Percentiles rank a stretch among this genome's conserved stretches.
Evolutionary conservation across 306 rosid genomes (phyloP).

Genomic region (Medicago ruthenica): DNA sequence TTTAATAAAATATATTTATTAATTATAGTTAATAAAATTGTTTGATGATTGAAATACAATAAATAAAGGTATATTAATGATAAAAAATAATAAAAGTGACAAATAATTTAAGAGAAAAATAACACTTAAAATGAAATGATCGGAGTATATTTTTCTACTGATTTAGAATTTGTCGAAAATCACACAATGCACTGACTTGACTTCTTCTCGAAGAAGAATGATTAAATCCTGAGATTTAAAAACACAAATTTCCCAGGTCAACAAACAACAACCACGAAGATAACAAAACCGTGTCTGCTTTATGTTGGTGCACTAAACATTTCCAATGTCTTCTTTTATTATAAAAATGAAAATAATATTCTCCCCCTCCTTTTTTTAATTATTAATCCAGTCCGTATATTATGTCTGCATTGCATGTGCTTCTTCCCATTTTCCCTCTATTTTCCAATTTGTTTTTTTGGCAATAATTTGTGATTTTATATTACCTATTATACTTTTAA

Average conservation of each 20-base stretch:
- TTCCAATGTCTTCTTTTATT: not conserved
- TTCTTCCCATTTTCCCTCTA: slow-evolving; percentile 20
- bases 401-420: slow-evolving; percentile 26
- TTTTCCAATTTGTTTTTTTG: not conserved
- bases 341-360: not conserved
- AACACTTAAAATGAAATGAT: too few relatives aligned
- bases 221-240: slow-evolving; percentile 33
- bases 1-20: too few relatives aligned
- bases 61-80: too few relatives aligned
- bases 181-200: slow-evolving; percentile 37
- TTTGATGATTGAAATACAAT: too few relatives aligned
- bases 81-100: too few relatives aligned
- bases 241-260: slow-evolving; percentile 43
- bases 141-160: not conserved
- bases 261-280: slow-evolving; percentile 47
- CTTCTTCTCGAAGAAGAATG: slow-evolving; percentile 36
- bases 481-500: too few relatives aligned
- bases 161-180: slow-evolving; percentile 32
- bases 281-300: slow-evolving; percentile 51
- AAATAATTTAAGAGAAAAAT: too few relatives aligned
- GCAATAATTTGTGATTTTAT: too few relatives aligned
- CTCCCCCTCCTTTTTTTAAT: not conserved
- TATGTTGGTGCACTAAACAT: slow-evolving; percentile 31
- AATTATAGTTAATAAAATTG: too few relatives aligned
- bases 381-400: slow-evolving; percentile 2